Percentiles rank a stretch among this genome's conserved stretches.
Evolutionary conservation across 1,139 yeast species (phyloP).

Genomic region (Tardiomyces blankii): DNA sequence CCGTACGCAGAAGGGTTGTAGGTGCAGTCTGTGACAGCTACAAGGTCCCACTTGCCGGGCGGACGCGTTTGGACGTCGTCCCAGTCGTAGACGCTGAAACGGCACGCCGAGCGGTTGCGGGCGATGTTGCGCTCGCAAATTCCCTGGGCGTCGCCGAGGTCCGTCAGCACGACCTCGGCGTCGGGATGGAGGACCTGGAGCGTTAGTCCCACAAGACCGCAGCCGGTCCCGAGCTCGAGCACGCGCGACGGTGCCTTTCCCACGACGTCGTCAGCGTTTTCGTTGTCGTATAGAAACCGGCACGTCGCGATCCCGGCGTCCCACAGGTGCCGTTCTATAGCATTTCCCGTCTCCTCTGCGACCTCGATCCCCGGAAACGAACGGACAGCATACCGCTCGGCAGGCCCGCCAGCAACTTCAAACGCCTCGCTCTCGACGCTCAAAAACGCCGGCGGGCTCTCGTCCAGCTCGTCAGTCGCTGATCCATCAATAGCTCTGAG

Average conservation of each 20-base stretch:
- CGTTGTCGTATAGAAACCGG: slow-evolving; percentile 1
- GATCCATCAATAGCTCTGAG: background rate
- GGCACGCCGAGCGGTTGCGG: slow-evolving; percentile 5
- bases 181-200: slow-evolving; percentile 11
- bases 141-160: slow-evolving; percentile 17
- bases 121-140: slow-evolving; percentile 15
- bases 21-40: slow-evolving; percentile 10
- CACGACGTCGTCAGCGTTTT: background rate
- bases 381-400: slow-evolving; percentile 1
- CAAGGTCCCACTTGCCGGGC: slow-evolving; percentile 7
- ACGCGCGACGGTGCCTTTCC: slow-evolving; percentile 5
- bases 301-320: slow-evolving; percentile 15
- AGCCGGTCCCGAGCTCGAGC: slow-evolving; percentile 22
- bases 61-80: slow-evolving; percentile 1
- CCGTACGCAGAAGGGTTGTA: slow-evolving; percentile 10
- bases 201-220: slow-evolving; percentile 19
- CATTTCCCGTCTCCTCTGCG: slow-evolving; percentile 18
- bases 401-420: background rate
- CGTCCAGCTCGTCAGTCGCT: slow-evolving; percentile 1
- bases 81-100: slow-evolving; percentile 8
- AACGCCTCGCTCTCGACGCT: background rate
- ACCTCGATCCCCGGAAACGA: slow-evolving; percentile 2
- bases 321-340: slow-evolving; percentile 20
- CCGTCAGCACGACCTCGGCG: slow-evolving; percentile 15
- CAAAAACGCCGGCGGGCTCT: background rate